Evolutionary conservation across 768 basidiomycete species (phyloP).

Genomic region (Megacollybia marginata): DNA sequence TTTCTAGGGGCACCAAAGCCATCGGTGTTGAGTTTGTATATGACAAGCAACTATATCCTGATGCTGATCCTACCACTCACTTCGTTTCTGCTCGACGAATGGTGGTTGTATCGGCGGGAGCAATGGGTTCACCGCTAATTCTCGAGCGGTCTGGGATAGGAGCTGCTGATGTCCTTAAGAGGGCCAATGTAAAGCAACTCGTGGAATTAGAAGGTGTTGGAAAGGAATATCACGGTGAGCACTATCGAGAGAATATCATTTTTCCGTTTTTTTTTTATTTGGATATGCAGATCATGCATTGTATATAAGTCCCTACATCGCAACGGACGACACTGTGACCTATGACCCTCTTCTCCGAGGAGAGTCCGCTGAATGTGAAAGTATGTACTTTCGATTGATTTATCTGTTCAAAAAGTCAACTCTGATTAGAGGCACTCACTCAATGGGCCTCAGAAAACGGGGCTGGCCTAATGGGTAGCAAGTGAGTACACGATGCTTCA

Average conservation of each 20-base stretch:
- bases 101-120: slow-evolving; percentile 23
- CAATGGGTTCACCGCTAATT: slow-evolving; percentile 25
- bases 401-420: too few relatives aligned
- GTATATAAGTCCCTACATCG: slow-evolving; percentile 31
- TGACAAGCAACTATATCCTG: slow-evolving; percentile 13
- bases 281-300: slow-evolving; percentile 29
- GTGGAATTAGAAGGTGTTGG: slow-evolving; percentile 76
- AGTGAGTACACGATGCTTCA: slow-evolving; percentile 25
- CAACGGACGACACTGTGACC: slow-evolving; percentile 38
- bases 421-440: slow-evolving; percentile 24
- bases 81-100: slow-evolving; percentile 17
- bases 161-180: slow-evolving; percentile 34
- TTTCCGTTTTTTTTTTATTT: not conserved
- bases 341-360: slow-evolving; percentile 40
- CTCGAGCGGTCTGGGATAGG: slow-evolving; percentile 60
- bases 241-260: not conserved
- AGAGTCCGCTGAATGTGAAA: slow-evolving; percentile 26
- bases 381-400: slow-evolving; percentile 21
- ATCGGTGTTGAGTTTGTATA: slow-evolving; percentile 24
- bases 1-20: slow-evolving; percentile 9
- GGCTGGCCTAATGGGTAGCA: slow-evolving; percentile 43
- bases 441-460: slow-evolving; percentile 27
- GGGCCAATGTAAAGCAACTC: slow-evolving; percentile 37
- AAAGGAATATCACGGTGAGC: slow-evolving; percentile 50
- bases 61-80: slow-evolving; percentile 12